These are phyloP conservation scores for Apophysomyces ossiformis DNA, from an alignment of 371 early-diverging fungal species.

Conservation along the genomic window DNA sequence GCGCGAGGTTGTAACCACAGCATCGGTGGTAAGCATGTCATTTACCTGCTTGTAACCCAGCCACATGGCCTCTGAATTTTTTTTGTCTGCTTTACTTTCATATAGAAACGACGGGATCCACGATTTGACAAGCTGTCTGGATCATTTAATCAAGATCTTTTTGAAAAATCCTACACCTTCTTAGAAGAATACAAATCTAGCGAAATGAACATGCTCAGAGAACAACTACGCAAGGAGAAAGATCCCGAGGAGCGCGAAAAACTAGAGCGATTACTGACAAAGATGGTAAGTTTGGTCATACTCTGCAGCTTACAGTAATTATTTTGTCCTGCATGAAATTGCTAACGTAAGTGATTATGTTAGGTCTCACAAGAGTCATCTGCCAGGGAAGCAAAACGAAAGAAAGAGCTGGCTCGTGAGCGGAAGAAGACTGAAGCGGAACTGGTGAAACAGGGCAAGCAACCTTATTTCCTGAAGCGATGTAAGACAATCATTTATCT, in stretches of 20 bases:
- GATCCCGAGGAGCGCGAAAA: conserved; percentile 57
- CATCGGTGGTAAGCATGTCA: conserved; percentile 47
- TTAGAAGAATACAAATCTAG: conserved; percentile 72
- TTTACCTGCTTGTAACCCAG: neutral
- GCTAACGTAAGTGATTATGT: conserved; percentile 12
- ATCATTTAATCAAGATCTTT: conserved; percentile 83
- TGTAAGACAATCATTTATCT: conserved; percentile 51
- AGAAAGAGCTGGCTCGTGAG: conserved; percentile 69
- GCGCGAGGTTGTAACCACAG: conserved; percentile 74
- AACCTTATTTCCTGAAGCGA: conserved; percentile 87
- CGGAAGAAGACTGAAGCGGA: conserved; percentile 83
- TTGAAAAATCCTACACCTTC: conserved; percentile 85
- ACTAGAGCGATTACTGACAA: conserved; percentile 49
- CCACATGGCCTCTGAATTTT: no score
- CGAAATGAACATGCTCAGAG: conserved; percentile 71
- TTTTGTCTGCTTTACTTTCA: no score
- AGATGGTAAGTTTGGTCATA: conserved; percentile 52
- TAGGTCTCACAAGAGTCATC: conserved; percentile 43
- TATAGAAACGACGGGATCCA: conserved; percentile 81
- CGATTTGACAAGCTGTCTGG: conserved; percentile 88
- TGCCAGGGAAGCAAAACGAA: conserved; percentile 60
- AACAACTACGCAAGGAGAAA: conserved; percentile 66
- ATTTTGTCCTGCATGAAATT: conserved; percentile 7
- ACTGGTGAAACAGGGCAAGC: conserved; percentile 82
- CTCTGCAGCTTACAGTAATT: neutral